Conservation (phyloP, 805 yeast species). For the Ogataea nakhonphanomensis region DNA sequence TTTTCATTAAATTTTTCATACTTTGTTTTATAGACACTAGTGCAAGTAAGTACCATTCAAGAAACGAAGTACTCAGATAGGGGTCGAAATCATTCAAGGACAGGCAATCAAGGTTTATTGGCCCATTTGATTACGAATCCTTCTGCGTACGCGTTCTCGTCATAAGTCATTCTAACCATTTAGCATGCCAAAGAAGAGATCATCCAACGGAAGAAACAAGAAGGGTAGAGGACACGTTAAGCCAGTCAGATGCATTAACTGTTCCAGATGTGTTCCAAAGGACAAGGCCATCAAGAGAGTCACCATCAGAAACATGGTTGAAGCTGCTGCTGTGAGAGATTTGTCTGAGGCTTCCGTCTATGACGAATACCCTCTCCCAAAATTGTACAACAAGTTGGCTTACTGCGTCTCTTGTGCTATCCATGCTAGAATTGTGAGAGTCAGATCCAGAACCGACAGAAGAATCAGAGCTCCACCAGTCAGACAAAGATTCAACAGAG, state of each 20-base stretch:
- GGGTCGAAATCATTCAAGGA: not conserved
- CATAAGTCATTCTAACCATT: constrained; percentile 2
- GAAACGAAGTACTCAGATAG: not conserved
- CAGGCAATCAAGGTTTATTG: not conserved
- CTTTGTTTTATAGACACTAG: constrained; percentile 11
- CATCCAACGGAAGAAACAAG: constrained; percentile 99
- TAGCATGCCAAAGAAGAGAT: constrained; percentile 99
- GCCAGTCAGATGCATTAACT: constrained; percentile 99
- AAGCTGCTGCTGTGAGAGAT: constrained; percentile 99
- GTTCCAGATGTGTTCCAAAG: constrained; percentile 99
- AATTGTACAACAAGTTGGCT: constrained; percentile 99
- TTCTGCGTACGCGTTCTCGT: too few species aligned
- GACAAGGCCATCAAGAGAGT: constrained; percentile 99
- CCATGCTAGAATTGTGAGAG: constrained; percentile 99
- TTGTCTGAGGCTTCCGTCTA: constrained; percentile 99
- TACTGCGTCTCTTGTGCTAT: constrained; percentile 99
- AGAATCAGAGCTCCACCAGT: constrained; percentile 98
- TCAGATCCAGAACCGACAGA: constrained; percentile 98
- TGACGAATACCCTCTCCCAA: constrained; percentile 99
- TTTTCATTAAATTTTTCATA: constrained; percentile 12
- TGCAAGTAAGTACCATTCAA: constrained; percentile 8
- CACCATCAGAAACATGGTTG: constrained; percentile 99
- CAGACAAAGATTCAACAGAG: constrained; percentile 97
- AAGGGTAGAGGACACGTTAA: constrained; percentile 99
- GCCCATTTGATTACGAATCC: not conserved